Evolutionary conservation across 768 basidiomycete genomes (phyloP), one percentile per base, ranked within the genome.

Genomic region (Podaxis carcinomalis): DNA sequence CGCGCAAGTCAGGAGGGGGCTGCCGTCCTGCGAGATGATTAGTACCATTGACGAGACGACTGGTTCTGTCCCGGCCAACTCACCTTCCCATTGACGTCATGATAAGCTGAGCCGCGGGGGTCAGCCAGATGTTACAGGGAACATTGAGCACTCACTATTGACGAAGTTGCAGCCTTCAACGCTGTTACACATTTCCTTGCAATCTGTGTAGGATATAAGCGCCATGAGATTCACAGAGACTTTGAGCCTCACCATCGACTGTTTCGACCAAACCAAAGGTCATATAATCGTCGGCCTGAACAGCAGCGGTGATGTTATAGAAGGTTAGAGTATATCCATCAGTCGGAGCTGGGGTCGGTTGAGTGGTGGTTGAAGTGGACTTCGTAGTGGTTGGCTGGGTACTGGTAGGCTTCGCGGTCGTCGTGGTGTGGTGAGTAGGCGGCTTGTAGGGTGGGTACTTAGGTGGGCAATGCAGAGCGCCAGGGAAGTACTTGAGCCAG

Each of bases 241-340:
- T 4, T 13, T 1, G n/a, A 19, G 5, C 64, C 71, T 59, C 67
- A 78, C 79, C 75, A 73, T 68, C 71, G 57, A 79, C 68, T 14
- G 76, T 78, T 56, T 77, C 77, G 23, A 81, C 79, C 28, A 81
- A 69, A 57, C 78, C 78, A 58, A 71, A 81, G 32, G 79, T 80
- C 65, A 74, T 40, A 64, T 74, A 81, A 56, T 75, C 78, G 49
- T 56, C 63, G 19, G 74, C 78, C 61, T 81, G 74, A 19, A 75
- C 76, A n/a, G 79, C 79, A 35, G 77, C 77, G 3, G 74, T 77
- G 36, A 78, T 68, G 67, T 78, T 77, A 46, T 62, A 63, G 69
- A 80, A 80, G 9, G 74, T 78, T 46, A 69, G 76, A 13, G 59
- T 63, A 63, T 79, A 80, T 14, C 77, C 77, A 53, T 73, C 70